These are phyloP conservation scores for Ramaria rubella DNA, from an alignment of 768 basidiomycete genomes.

Conservation along the genomic window DNA sequence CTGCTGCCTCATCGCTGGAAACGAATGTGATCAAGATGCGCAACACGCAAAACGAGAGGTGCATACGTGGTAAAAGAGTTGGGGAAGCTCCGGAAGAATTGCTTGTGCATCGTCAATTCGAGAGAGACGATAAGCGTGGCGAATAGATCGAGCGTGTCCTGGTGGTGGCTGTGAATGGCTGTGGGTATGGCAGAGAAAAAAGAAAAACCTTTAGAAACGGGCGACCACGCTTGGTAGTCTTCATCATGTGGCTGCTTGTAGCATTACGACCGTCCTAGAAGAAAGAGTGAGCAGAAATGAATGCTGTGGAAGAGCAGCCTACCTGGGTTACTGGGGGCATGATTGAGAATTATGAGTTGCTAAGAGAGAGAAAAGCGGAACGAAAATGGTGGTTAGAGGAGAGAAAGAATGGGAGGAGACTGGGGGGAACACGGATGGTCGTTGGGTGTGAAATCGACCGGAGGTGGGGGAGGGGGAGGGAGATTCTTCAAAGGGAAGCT, in stretches of 20 bases:
- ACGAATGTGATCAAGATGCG: slow-evolving; percentile 6
- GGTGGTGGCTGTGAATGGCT: slow-evolving; percentile 4
- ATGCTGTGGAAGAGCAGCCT: neutral
- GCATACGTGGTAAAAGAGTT: slow-evolving; percentile 95
- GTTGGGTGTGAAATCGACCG: slow-evolving; percentile 18
- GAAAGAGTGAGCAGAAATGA: slow-evolving; percentile 14
- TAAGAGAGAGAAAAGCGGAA: slow-evolving; percentile 1
- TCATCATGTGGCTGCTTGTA: slow-evolving; percentile 93
- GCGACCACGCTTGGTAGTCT: slow-evolving; percentile 92
- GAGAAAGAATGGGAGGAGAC: slow-evolving; percentile 19
- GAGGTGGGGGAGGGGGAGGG: slow-evolving; percentile 9
- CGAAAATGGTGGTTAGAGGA: slow-evolving; percentile 22
- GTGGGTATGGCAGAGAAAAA: slow-evolving; percentile 6
- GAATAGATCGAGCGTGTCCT: slow-evolving; percentile 98
- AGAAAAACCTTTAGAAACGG: slow-evolving; percentile 79
- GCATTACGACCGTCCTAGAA: slow-evolving; percentile 34
- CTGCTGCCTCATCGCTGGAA: slow-evolving; percentile 87
- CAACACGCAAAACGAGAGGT: slow-evolving; percentile 2
- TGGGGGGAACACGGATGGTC: slow-evolving; percentile 27
- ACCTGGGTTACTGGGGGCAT: neutral
- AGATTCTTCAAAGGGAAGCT: slow-evolving; percentile 6
- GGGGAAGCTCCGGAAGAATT: slow-evolving; percentile 91
- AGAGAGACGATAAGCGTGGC: slow-evolving; percentile 95
- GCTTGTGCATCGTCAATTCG: slow-evolving; percentile 80
- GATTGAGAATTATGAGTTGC: slow-evolving; percentile 3